Conservation (phyloP, 2,329 filamentous ascomycete genomes). For the Fusarium denticulatum region DNA sequence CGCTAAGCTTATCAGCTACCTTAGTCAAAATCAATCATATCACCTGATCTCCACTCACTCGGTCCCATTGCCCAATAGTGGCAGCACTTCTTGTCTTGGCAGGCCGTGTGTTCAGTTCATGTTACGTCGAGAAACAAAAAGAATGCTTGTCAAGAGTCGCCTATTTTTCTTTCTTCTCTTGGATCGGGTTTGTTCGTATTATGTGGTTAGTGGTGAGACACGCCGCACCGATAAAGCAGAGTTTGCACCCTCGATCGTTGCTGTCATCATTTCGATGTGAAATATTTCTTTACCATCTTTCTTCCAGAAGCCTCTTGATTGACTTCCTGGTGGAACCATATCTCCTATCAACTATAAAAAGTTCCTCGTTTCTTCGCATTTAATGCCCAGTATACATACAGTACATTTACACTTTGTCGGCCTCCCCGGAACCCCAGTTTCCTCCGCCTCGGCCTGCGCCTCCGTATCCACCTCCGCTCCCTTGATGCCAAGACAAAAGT, state of each 20-base stretch:
- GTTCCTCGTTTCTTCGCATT: neutral
- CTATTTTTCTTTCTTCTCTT: neutral
- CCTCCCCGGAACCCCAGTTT: constrained; percentile 1
- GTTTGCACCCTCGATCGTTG: neutral
- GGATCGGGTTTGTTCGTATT: neutral
- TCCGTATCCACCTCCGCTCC: constrained; percentile 13
- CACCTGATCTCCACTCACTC: constrained; percentile 5
- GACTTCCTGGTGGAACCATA: neutral
- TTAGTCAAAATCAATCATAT: constrained; percentile 5
- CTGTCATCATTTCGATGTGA: neutral
- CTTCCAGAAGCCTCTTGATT: neutral
- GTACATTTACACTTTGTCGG: neutral
- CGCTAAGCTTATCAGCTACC: constrained; percentile 39
- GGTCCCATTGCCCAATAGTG: constrained; percentile 23
- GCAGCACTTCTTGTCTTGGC: constrained; percentile 7
- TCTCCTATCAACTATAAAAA: neutral
- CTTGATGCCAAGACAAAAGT: constrained; percentile 13
- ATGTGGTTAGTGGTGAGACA: constrained; percentile 2
- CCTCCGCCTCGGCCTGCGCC: constrained; percentile 4
- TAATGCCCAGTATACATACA: neutral
- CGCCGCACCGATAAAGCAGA: neutral
- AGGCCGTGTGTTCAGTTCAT: constrained; percentile 2
- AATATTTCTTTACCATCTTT: neutral
- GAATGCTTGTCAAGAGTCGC: neutral
- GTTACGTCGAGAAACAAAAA: constrained; percentile 6